Evolutionary conservation across 805 yeast genomes (phyloP), one percentile per base, ranked within the genome.

Genomic region (Lipomyces spencermartinsiae): DNA sequence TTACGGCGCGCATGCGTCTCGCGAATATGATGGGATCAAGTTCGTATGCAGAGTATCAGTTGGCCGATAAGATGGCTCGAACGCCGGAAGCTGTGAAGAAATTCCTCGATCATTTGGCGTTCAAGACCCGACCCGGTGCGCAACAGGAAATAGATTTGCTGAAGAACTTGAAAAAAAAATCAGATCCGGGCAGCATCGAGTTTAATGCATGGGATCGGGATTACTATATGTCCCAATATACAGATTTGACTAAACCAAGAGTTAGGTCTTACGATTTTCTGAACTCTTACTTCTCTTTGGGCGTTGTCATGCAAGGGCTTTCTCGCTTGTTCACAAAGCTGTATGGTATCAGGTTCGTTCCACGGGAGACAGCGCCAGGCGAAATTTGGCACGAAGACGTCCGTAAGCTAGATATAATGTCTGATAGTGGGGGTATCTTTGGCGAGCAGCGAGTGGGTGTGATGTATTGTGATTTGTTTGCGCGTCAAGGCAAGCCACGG

Each of bases 121-220:
- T 78, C 2, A 82, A 82, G 70, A 84, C 83, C 63, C 83, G 76
- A 66, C 86, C 83, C 0, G 84, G 84, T 22, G 91, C 95, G 0
- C 77, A 82, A 4, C 74, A 79, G 4, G 98, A 94, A 78, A 74
- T 93, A 10, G 79, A 78, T 64, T 71, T 76, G 4, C 79, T 91
- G 43, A 83, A 85, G 34, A 76, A 79, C 10, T 59, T 81, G 58
- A 82, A 82, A 66, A 25, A 16, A 31, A 72, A 76, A 37, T 75
- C 75, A 25, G 79, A 78, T n/a, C 64, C 74, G 33, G 65, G 70
- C 66, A 65, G 70, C 69, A 71, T 60, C 65, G 66, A 75, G 10
- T 71, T 93, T 39, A 85, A 87, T 68, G 97, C 97, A 0, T 95
- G 98, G 98, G 98, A 95, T 78, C 84, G 97, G 69, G 97, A 93